These are phyloP conservation scores for Pterocarpus santalinus DNA, from an alignment of 306 rosid species.

Conservation along the genomic window DNA sequence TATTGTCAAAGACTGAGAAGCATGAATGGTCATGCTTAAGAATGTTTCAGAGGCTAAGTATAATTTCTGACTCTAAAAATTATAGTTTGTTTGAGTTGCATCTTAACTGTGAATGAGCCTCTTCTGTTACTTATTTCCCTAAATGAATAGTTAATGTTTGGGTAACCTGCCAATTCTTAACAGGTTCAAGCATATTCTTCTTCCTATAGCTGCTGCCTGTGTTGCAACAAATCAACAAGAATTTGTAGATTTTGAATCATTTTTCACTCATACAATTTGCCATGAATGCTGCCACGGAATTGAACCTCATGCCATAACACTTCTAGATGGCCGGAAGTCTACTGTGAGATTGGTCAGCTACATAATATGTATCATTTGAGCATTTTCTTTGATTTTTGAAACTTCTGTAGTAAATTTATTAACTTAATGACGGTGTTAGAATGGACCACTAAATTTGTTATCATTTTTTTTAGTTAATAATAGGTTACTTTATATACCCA, in stretches of 20 bases:
- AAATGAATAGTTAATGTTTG: constrained; percentile 13
- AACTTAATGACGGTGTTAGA: constrained; percentile 10
- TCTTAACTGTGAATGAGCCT: constrained; percentile 48
- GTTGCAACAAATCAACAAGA: constrained; percentile 74
- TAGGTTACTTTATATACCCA: too few species aligned
- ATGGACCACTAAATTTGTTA: not conserved
- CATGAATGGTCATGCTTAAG: constrained; percentile 98
- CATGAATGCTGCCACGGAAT: constrained; percentile 99
- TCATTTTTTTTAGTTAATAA: not conserved
- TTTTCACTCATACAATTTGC: constrained; percentile 94
- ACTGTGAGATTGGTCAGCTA: constrained; percentile 91
- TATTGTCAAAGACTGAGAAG: constrained; percentile 87
- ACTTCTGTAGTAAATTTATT: constrained; percentile 2
- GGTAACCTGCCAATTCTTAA: constrained; percentile 44
- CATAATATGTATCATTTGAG: constrained; percentile 47
- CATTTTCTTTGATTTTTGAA: constrained; percentile 43
- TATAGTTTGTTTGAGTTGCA: constrained; percentile 36
- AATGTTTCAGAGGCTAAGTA: constrained; percentile 99
- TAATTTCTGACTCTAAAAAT: constrained; percentile 44
- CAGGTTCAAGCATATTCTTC: constrained; percentile 91
- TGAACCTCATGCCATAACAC: constrained; percentile 90
- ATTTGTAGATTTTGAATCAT: constrained; percentile 89
- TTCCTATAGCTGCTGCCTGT: constrained; percentile 82
- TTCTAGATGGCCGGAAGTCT: constrained; percentile 86
- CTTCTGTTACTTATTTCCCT: constrained; percentile 52